Evolutionary conservation across 139 green algal species (phyloP).

Genomic region (Chara braunii): DNA sequence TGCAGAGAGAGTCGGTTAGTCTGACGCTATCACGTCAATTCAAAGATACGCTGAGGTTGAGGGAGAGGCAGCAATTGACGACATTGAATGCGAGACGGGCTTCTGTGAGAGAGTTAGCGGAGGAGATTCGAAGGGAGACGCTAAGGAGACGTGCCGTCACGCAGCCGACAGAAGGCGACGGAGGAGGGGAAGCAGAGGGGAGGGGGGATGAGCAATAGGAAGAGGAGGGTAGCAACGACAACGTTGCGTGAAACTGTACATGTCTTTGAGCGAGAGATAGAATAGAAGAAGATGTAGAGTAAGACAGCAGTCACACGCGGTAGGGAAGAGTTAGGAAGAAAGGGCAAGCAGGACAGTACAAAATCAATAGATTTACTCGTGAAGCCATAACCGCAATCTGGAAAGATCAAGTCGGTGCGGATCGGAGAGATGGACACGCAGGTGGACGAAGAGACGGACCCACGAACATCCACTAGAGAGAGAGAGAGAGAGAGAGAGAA

Average conservation of each 20-base stretch:
- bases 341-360: neutral
- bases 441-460: too few relatives aligned
- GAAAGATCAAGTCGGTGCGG: too few relatives aligned
- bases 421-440: too few relatives aligned
- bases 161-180: neutral
- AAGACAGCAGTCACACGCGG: neutral
- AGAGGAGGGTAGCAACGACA: too few relatives aligned
- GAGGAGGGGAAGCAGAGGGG: neutral
- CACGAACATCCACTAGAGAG: too few relatives aligned
- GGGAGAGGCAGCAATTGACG: neutral
- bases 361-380: neutral
- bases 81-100: neutral
- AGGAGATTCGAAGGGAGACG: neutral
- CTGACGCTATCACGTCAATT: neutral
- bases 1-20: neutral
- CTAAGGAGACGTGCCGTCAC: neutral
- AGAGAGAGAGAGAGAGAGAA: too few relatives aligned
- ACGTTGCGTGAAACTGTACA: neutral
- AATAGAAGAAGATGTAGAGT: conserved; percentile 2
- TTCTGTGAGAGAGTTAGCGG: too few relatives aligned
- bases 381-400: too few relatives aligned
- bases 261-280: neutral
- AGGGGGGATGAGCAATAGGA: too few relatives aligned
- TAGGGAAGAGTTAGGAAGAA: neutral
- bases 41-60: neutral